Percentiles rank a stretch among this genome's conserved stretches.
Conservation (phyloP, 106 monocot genomes). For the Posidonia australis region DNA sequence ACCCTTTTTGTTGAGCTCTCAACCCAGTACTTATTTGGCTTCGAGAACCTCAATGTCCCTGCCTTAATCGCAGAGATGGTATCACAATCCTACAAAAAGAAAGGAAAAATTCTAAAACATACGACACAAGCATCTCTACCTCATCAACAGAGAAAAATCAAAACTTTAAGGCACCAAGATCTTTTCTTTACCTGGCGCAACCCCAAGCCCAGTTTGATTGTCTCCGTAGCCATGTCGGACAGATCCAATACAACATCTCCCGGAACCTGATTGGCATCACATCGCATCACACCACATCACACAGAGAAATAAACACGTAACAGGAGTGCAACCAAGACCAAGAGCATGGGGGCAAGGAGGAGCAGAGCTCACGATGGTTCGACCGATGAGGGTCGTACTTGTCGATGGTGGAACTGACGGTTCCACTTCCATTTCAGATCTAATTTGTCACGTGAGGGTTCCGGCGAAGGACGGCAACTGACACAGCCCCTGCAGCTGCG, state of each 20-base stretch:
- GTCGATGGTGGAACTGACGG: too few species aligned
- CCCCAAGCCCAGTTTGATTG: constrained; percentile 70
- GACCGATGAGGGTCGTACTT: too few species aligned
- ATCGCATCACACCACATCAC: too few species aligned
- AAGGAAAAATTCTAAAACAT: neutral
- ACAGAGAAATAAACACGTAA: too few species aligned
- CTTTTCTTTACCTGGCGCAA: constrained; percentile 53
- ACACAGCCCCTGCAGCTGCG: too few species aligned
- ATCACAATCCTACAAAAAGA: constrained; percentile 53
- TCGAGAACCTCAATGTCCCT: constrained; percentile 60
- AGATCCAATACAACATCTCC: constrained; percentile 78
- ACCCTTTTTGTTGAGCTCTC: constrained; percentile 92
- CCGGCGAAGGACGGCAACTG: too few species aligned
- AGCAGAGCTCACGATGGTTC: too few species aligned
- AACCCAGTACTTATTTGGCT: constrained; percentile 90
- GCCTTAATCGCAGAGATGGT: constrained; percentile 42
- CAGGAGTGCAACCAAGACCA: too few species aligned
- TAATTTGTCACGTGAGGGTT: too few species aligned
- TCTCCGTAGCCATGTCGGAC: constrained; percentile 42
- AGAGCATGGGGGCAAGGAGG: too few species aligned
- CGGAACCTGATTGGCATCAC: too few species aligned
- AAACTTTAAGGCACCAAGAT: neutral
- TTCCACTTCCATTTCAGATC: too few species aligned
- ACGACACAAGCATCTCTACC: neutral
- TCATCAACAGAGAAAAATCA: neutral